Evolutionary conservation across 805 yeast species (phyloP).

Genomic region (Millerozyma miso): DNA sequence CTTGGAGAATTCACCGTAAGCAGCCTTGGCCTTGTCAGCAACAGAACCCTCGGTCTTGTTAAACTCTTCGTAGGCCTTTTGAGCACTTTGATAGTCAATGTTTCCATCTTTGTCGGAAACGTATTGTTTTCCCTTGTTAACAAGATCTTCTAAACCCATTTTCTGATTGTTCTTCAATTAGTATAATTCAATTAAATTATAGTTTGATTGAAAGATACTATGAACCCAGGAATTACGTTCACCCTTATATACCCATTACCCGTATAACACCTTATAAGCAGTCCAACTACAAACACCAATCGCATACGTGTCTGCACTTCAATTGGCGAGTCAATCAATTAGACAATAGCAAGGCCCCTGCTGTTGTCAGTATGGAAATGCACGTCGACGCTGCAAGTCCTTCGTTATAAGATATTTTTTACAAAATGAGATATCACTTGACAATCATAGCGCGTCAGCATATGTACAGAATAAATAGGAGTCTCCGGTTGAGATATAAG

Average conservation of each 20-base stretch:
- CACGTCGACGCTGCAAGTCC: not conserved
- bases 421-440: not conserved
- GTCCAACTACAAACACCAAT: not conserved
- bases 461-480: not conserved
- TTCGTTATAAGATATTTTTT: not conserved
- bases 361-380: not conserved
- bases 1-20: conserved; percentile 25
- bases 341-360: not conserved
- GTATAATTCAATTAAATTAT: no score
- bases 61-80: conserved; percentile 32
- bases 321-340: not conserved
- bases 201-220: no score
- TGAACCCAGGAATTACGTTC: not conserved
- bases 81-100: conserved; percentile 28
- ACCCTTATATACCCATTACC: not conserved
- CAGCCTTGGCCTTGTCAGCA: conserved; percentile 33
- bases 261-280: not conserved
- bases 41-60: conserved; percentile 22
- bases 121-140: conserved; percentile 29
- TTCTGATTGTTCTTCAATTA: conserved; percentile 3
- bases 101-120: conserved; percentile 22
- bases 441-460: not conserved
- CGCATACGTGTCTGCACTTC: not conserved
- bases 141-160: conserved; percentile 29
- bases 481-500: not conserved